phyloP scores from a whole-genome alignment of 345 rosid genomes.

The Barbarea vulgaris region DNA sequence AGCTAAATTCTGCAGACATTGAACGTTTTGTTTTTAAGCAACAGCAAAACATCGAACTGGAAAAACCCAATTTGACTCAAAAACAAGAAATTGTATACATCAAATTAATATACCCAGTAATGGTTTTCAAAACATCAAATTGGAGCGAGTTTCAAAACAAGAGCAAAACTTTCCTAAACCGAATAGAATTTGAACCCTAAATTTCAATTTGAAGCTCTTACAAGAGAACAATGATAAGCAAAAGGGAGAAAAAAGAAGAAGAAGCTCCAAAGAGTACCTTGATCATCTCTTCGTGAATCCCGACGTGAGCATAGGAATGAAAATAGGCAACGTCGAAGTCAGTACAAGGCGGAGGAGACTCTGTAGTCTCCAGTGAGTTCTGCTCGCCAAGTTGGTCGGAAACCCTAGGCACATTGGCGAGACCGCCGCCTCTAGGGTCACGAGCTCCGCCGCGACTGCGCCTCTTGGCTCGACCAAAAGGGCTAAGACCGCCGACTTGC shows the following conservation, averaged over 20 bases:
- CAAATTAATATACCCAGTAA: neutral
- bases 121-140: neutral
- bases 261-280: conserved; percentile 48
- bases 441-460: conserved; percentile 40
- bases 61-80: conserved; percentile 6
- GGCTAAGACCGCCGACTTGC: conserved; percentile 13
- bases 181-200: neutral
- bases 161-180: neutral
- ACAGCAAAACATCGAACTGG: neutral
- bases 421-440: conserved; percentile 26
- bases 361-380: conserved; percentile 25
- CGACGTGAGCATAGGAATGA: conserved; percentile 87
- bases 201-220: neutral
- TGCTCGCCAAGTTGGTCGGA: conserved; percentile 42
- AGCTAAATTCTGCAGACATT: conserved; percentile 6
- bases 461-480: conserved; percentile 32
- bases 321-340: conserved; percentile 92
- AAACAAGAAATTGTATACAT: neutral
- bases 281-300: conserved; percentile 97
- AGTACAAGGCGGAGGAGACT: conserved; percentile 53
- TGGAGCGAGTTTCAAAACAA: conserved; percentile 1
- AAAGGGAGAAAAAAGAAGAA: neutral
- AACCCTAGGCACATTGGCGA: conserved; percentile 51
- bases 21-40: neutral
- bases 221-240: neutral